These are phyloP conservation scores for Acacia pycnantha DNA, from an alignment of 331 rosid genomes.

Conservation along the genomic window DNA sequence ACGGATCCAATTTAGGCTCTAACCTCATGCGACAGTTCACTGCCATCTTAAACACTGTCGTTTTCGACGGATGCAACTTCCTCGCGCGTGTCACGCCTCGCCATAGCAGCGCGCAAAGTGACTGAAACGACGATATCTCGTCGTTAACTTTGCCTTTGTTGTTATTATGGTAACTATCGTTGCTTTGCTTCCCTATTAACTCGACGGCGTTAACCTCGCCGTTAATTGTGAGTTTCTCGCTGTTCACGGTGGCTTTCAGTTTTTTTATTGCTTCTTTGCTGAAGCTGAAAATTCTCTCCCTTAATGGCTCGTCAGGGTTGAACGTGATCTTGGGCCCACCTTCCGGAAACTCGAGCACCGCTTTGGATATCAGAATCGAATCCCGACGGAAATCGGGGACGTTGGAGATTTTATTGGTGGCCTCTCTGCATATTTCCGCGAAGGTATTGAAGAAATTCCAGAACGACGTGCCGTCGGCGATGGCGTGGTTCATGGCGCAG, in stretches of 20 bases:
- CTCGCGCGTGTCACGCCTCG: conserved; percentile 81
- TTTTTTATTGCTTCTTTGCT: conserved; percentile 60
- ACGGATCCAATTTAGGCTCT: conserved; percentile 62
- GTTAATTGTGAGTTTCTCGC: conserved; percentile 4
- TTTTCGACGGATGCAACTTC: conserved; percentile 50
- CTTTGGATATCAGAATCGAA: conserved; percentile 50
- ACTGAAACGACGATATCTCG: conserved; percentile 79
- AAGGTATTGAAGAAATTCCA: conserved; percentile 97
- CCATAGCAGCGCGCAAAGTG: conserved; percentile 79
- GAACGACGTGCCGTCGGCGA: conserved; percentile 84
- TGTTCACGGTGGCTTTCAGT: conserved; percentile 56
- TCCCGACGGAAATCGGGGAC: conserved; percentile 64
- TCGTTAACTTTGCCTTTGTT: conserved; percentile 38
- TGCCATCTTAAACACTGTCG: conserved; percentile 89
- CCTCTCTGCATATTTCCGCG: conserved; percentile 55
- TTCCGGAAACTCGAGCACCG: conserved; percentile 57
- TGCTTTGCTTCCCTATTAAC: conserved; percentile 51
- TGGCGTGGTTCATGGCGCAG: conserved; percentile 75
- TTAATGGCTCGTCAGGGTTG: conserved; percentile 50
- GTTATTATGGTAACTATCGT: conserved; percentile 35
- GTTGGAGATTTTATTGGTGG: conserved; percentile 22
- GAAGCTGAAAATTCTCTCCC: conserved; percentile 80
- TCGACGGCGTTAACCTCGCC: conserved; percentile 34
- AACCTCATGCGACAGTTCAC: conserved; percentile 74
- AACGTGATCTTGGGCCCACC: conserved; percentile 75